Evolutionary conservation across 352 stramenopile genomes (phyloP).

Genomic region (Blastocystis sp.): DNA sequence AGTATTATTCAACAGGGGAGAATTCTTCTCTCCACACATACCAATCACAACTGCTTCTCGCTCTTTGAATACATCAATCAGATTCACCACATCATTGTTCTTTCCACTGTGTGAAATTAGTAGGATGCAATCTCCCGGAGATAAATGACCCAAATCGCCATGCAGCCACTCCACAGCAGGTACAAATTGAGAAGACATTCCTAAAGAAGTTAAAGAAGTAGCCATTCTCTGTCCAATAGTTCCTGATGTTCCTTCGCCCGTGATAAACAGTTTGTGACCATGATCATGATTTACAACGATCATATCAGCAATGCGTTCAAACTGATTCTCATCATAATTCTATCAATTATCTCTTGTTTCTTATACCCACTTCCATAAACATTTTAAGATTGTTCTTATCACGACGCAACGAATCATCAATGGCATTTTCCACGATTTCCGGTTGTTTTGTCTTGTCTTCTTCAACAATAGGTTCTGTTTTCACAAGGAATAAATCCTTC

Average conservation of each 20-base stretch:
- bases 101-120: slow-evolving; percentile 66
- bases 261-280: slow-evolving; percentile 67
- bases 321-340: slow-evolving; percentile 62
- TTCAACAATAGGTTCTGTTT: background rate
- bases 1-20: slow-evolving; percentile 10
- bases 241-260: slow-evolving; percentile 68
- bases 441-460: background rate
- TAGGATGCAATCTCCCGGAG: slow-evolving; percentile 64
- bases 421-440: slow-evolving; percentile 15
- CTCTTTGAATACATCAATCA: slow-evolving; percentile 53
- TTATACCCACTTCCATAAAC: slow-evolving; percentile 32
- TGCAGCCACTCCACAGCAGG: slow-evolving; percentile 68
- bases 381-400: slow-evolving; percentile 63
- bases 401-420: slow-evolving; percentile 10
- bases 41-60: slow-evolving; percentile 14
- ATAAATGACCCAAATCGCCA: slow-evolving; percentile 67
- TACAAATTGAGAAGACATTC: slow-evolving; percentile 67
- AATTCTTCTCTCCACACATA: slow-evolving; percentile 46
- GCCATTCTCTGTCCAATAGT: slow-evolving; percentile 67
- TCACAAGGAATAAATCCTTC: slow-evolving; percentile 55
- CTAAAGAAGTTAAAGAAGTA: slow-evolving; percentile 65
- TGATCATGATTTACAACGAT: slow-evolving; percentile 31
- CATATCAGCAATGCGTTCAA: slow-evolving; percentile 61
- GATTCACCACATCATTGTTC: slow-evolving; percentile 65
- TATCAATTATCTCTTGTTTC: background rate